Evolutionary conservation across 2,329 filamentous ascomycete genomes (phyloP), one percentile per base, ranked within the genome.

Genomic region (Penicillium sp.): DNA sequence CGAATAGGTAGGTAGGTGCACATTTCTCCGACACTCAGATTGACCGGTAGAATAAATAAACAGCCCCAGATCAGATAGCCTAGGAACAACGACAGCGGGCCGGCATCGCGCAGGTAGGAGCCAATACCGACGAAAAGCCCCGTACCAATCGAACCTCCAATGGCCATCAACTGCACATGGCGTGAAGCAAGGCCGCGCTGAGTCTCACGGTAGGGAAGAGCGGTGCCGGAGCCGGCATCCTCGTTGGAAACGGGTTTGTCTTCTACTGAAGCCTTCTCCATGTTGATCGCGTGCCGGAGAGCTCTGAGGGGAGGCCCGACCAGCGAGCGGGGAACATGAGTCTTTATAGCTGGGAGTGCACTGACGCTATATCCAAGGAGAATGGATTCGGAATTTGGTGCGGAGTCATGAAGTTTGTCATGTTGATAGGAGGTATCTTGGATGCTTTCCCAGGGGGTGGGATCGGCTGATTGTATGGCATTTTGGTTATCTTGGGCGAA

Each of bases 121-220:
- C 71, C 71, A 26, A 72, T 71, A 12, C 66, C 65, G 6, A 72
- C 68, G 26, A 72, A 72, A 2, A 74, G 63, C 2, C 62, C 68
- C 0, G 64, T 70, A 7, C 71, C 68, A 46, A 74, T 71, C 7
- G 65, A 69, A 5, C 72, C 71, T 37, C 72, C 73, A 32, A 74
- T 71, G 7, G 68, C 72, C 62, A 75, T 73, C 56, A 75, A 61
- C 53, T 75, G 72, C 29, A 75, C 68, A 54, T 75, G 72, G 34
- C 73, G 60, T 2, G 70, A 69, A 15, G 70, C 67, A 21, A 75
- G 59, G 43, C 68, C 69, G 34, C 73, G 70, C 37, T 73, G 48
- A 1, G 64, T 67, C 34, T 62, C 23, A 4, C 47, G 43, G 17
- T 56, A 55, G 0, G 61, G 45, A n/a, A 49, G 18, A 12, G 63